A percentile compares a stretch with the other conserved stretches of the same genome.
phyloP scores from a whole-genome alignment of 768 basidiomycete genomes.

The Lentinus brumalis region DNA sequence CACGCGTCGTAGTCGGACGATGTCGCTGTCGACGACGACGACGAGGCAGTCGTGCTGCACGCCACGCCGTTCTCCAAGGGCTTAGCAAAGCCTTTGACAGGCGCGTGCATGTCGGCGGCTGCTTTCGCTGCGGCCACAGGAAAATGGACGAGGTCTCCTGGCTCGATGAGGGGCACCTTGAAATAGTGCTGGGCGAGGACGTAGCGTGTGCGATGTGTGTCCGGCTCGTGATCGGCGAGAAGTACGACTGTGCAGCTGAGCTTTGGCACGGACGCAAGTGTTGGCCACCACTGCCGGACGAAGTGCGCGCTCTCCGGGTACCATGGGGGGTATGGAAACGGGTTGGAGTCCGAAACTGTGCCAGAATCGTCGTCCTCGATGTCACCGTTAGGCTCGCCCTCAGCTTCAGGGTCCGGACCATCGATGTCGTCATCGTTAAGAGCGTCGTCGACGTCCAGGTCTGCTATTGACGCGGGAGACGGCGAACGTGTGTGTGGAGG shows the following conservation, averaged over 20 bases:
- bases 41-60: constrained; percentile 1
- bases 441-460: background rate
- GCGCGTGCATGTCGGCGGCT: constrained; percentile 1
- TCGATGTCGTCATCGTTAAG: background rate
- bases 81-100: background rate
- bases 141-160: constrained; percentile 11
- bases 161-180: constrained; percentile 54
- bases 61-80: background rate
- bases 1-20: background rate
- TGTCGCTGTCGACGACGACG: background rate
- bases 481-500: constrained; percentile 13
- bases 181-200: constrained; percentile 80
- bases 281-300: constrained; percentile 83
- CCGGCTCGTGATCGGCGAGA: constrained; percentile 61
- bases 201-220: constrained; percentile 59
- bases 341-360: constrained; percentile 43
- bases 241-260: constrained; percentile 75
- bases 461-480: constrained; percentile 3
- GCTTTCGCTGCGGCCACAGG: constrained; percentile 7
- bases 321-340: constrained; percentile 69
- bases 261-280: constrained; percentile 59
- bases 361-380: constrained; percentile 1
- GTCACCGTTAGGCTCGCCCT: background rate
- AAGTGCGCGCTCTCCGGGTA: constrained; percentile 76
- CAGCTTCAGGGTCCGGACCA: background rate